phyloP scores from a whole-genome alignment of 345 rosid genomes.

The Cardamine occulta region DNA sequence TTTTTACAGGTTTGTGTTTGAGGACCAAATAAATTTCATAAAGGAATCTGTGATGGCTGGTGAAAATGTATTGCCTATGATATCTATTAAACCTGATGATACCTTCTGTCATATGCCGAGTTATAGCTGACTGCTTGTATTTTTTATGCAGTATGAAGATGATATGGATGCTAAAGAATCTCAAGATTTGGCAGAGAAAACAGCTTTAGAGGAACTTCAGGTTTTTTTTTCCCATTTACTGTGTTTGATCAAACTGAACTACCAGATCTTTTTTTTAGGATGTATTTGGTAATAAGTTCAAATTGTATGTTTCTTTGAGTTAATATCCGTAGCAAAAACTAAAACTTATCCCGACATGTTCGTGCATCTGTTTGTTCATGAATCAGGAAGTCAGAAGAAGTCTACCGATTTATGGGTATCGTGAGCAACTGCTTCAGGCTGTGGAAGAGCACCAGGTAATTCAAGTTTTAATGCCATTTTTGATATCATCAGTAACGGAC shows the following conservation, averaged over 20 bases:
- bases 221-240: constrained; percentile 41
- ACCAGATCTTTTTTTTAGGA: constrained; percentile 5
- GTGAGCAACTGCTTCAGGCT: constrained; percentile 82
- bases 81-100: constrained; percentile 14
- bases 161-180: constrained; percentile 45
- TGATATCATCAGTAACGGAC: constrained; percentile 6
- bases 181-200: constrained; percentile 55
- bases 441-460: constrained; percentile 75
- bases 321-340: constrained; percentile 11
- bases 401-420: constrained; percentile 82
- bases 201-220: constrained; percentile 87
- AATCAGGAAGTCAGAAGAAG: constrained; percentile 81
- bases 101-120: constrained; percentile 24
- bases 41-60: constrained; percentile 85
- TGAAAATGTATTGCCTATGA: constrained; percentile 62
- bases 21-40: constrained; percentile 93
- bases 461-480: constrained; percentile 14
- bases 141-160: constrained; percentile 57
- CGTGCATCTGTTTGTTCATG: constrained; percentile 25
- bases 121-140: constrained; percentile 18
- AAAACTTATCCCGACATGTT: constrained; percentile 3
- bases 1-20: constrained; percentile 73
- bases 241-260: constrained; percentile 16
- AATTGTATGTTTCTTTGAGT: constrained; percentile 5
- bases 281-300: constrained; percentile 15